Evolutionary conservation across 164 flowering plant genomes (phyloP).

Genomic region (Euptelea pleiosperma): DNA sequence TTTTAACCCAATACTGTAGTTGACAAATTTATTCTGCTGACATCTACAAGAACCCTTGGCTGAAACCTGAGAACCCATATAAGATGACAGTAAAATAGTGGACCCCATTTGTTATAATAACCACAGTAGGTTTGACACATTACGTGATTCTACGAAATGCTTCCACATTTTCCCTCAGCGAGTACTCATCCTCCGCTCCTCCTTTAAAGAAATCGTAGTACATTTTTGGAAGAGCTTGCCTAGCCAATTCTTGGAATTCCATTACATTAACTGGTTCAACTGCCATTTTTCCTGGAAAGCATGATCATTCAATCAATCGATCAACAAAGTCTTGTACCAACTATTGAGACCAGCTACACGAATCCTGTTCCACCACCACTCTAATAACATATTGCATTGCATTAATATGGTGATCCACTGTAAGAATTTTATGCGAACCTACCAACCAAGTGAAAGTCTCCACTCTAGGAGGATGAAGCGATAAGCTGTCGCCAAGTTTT

Average conservation of each 20-base stretch:
- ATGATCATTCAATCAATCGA: neutral
- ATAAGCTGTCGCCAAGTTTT: too few relatives aligned
- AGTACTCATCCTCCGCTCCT: slow-evolving; percentile 79
- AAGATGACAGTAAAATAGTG: slow-evolving; percentile 4
- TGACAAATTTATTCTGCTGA: slow-evolving; percentile 61
- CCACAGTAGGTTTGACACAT: neutral
- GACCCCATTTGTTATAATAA: neutral
- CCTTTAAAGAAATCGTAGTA: slow-evolving; percentile 66
- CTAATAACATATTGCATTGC: too few relatives aligned
- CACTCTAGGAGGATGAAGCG: too few relatives aligned
- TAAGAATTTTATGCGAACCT: too few relatives aligned
- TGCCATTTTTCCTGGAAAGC: slow-evolving; percentile 40
- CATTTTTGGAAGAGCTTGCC: slow-evolving; percentile 71
- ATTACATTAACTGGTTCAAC: slow-evolving; percentile 57
- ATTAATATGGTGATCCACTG: too few relatives aligned
- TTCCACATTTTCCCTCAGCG: slow-evolving; percentile 53
- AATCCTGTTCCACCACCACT: too few relatives aligned
- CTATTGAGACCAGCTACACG: too few relatives aligned
- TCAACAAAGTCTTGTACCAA: too few relatives aligned
- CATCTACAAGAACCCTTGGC: slow-evolving; percentile 77
- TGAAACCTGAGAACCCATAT: slow-evolving; percentile 43
- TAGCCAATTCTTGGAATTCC: slow-evolving; percentile 71
- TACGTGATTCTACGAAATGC: slow-evolving; percentile 73
- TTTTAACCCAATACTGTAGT: slow-evolving; percentile 54
- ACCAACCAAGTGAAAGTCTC: too few relatives aligned